A percentile compares a stretch with the other conserved stretches of the same genome.
phyloP scores from a whole-genome alignment of 2,329 filamentous ascomycete genomes.

The Colletotrichum sp. region DNA sequence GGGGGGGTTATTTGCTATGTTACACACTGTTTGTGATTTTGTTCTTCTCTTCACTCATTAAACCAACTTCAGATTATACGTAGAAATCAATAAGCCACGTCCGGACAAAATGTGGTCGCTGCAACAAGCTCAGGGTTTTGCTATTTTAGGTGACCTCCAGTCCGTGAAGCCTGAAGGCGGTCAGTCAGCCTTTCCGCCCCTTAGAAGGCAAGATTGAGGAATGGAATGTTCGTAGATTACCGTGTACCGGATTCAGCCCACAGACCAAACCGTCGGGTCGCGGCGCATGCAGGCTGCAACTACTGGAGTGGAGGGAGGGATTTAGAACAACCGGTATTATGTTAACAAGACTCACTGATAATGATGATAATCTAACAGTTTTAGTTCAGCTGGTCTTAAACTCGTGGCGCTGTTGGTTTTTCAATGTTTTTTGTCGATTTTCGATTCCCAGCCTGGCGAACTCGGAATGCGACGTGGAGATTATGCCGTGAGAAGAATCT shows the following conservation, averaged over 20 bases:
- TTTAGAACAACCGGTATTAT: not conserved
- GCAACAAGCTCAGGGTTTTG: no score
- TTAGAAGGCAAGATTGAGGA: not conserved
- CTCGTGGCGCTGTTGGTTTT: not conserved
- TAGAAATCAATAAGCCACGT: no score
- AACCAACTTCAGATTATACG: no score
- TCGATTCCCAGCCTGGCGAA: not conserved
- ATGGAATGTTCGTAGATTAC: not conserved
- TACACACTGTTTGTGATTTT: no score
- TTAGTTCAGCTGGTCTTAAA: not conserved
- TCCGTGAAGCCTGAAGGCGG: not conserved
- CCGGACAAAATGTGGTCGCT: no score
- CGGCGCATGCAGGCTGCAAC: not conserved
- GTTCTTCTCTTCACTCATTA: no score
- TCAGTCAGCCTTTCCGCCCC: not conserved
- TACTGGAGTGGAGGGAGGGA: not conserved
- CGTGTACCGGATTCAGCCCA: not conserved
- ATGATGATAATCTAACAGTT: not conserved
- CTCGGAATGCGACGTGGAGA: not conserved
- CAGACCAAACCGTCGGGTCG: not conserved
- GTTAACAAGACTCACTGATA: not conserved
- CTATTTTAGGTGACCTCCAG: not conserved
- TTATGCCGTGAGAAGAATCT: not conserved
- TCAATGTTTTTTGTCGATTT: not conserved
- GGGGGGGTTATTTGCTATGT: no score